Conservation (phyloP, 2,329 filamentous ascomycete species). For the Cytospora mali region DNA sequence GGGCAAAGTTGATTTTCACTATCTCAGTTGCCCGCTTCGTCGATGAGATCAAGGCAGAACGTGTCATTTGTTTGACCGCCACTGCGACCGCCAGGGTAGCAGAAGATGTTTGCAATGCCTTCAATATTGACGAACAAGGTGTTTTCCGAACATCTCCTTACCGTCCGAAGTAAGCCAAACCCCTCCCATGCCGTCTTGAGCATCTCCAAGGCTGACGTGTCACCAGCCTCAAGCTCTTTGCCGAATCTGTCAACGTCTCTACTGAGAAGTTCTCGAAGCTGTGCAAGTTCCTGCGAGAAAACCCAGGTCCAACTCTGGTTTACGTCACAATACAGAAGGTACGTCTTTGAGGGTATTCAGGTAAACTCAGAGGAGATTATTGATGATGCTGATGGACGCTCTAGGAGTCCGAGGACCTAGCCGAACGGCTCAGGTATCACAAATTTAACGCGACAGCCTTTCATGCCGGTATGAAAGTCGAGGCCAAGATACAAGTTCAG, state of each 20-base stretch:
- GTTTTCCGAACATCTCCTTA: constrained; percentile 63
- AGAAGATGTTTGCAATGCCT: constrained; percentile 55
- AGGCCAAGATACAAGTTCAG: constrained; percentile 49
- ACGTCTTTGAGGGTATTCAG: neutral
- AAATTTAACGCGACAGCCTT: constrained; percentile 49
- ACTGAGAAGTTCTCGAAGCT: constrained; percentile 50
- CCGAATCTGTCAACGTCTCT: constrained; percentile 45
- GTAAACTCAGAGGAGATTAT: neutral
- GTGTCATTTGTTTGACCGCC: constrained; percentile 62
- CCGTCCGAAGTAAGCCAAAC: constrained; percentile 50
- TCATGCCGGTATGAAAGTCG: constrained; percentile 53
- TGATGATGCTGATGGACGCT: neutral
- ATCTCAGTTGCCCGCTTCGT: constrained; percentile 55
- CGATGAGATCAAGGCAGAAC: constrained; percentile 57
- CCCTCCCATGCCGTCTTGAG: neutral
- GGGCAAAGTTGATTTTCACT: neutral
- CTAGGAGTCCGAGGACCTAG: constrained; percentile 49
- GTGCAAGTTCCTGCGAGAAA: constrained; percentile 49
- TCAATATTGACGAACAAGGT: constrained; percentile 50
- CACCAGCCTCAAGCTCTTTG: constrained; percentile 53
- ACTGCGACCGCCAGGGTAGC: constrained; percentile 61
- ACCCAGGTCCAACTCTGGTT: constrained; percentile 60
- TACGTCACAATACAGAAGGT: constrained; percentile 61
- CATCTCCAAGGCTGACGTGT: neutral
- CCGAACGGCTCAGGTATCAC: constrained; percentile 39